Conservation (phyloP, 2,329 filamentous ascomycete species). For the Ophiostoma piceae region DNA sequence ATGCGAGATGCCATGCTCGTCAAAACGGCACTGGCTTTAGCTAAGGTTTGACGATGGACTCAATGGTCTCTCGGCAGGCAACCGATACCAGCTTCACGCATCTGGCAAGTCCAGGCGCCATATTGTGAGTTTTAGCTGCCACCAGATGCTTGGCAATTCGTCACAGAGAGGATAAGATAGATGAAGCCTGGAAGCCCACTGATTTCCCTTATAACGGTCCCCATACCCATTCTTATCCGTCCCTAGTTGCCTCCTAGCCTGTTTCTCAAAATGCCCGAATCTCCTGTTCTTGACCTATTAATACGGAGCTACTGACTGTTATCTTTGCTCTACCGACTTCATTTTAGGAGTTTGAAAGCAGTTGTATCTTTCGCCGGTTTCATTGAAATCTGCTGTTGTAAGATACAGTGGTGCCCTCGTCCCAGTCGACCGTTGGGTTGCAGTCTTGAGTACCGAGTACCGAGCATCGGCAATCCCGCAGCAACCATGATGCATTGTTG, state of each 20-base stretch:
- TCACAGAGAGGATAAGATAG: neutral
- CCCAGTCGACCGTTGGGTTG: neutral
- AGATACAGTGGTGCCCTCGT: neutral
- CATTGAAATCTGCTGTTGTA: neutral
- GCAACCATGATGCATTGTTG: neutral
- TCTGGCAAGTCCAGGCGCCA: neutral
- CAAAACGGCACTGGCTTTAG: neutral
- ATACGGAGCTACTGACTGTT: neutral
- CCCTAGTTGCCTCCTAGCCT: slow-evolving; percentile 1
- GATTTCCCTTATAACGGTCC: no score
- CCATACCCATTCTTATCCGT: slow-evolving; percentile 1
- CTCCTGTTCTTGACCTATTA: neutral
- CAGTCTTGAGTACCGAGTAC: neutral
- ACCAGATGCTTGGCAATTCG: neutral
- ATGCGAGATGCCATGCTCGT: no score
- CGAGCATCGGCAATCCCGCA: neutral
- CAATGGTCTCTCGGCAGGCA: neutral
- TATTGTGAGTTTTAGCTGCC: neutral
- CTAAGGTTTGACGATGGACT: neutral
- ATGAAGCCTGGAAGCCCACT: no score
- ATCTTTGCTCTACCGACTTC: neutral
- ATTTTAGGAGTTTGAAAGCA: neutral
- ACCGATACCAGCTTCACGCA: neutral
- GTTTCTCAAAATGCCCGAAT: neutral
- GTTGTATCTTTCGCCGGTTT: no score